Conservation (phyloP, 164 flowering plant species). For the Nelumbo lutea region DNA sequence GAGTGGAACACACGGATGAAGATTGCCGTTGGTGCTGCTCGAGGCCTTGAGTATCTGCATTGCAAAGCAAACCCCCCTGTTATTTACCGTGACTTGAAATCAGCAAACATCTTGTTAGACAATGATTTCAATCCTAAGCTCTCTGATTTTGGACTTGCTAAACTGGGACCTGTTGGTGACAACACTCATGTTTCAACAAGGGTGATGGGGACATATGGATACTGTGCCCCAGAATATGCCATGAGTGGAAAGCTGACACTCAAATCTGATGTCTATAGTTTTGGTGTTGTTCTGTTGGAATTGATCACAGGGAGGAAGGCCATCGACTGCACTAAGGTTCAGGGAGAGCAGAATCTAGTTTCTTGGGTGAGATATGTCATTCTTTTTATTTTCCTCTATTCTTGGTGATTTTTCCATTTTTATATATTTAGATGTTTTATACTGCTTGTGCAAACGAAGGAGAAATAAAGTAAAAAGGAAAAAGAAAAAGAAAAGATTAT, state of each 20-base stretch:
- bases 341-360: constrained; percentile 65
- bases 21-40: constrained; percentile 76
- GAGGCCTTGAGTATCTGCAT: constrained; percentile 79
- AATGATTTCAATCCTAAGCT: constrained; percentile 65
- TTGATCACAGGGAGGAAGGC: constrained; percentile 78
- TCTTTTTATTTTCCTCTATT: neutral
- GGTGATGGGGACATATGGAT: constrained; percentile 82
- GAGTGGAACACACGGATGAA: constrained; percentile 67
- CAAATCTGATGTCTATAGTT: constrained; percentile 72
- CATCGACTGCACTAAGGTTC: constrained; percentile 38
- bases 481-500: too few species aligned
- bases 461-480: too few species aligned
- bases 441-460: too few species aligned
- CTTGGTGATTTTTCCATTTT: too few species aligned
- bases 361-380: constrained; percentile 53
- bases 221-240: constrained; percentile 80
- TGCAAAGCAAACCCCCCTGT: constrained; percentile 68
- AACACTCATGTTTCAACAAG: constrained; percentile 74
- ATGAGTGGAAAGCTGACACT: constrained; percentile 69
- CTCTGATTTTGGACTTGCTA: constrained; percentile 88
- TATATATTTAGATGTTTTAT: too few species aligned
- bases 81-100: constrained; percentile 78
- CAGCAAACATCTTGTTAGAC: constrained; percentile 79
- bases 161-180: constrained; percentile 82
- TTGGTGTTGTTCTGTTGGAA: constrained; percentile 82